These are phyloP conservation scores for Malania oleifera DNA, from an alignment of 164 flowering plant genomes.

Conservation along the genomic window DNA sequence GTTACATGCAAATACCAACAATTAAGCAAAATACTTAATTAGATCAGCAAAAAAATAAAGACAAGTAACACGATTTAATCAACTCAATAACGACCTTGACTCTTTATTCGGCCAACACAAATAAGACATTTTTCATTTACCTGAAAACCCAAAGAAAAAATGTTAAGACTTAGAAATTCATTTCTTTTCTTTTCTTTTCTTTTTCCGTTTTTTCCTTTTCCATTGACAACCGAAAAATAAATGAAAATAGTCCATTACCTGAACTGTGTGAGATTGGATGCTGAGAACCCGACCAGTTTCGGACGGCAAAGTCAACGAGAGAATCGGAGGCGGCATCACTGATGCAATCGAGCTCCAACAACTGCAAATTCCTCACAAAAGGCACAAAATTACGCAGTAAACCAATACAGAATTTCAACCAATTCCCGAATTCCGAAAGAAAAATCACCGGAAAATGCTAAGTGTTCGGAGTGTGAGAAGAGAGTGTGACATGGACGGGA, in stretches of 20 bases:
- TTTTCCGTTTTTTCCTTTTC: too few relatives aligned
- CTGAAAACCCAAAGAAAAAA: background rate
- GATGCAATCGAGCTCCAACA: constrained; percentile 21
- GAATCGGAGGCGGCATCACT: constrained; percentile 66
- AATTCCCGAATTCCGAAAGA: background rate
- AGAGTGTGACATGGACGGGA: too few relatives aligned
- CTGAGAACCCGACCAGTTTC: constrained; percentile 96
- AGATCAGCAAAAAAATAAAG: too few relatives aligned
- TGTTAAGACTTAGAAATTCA: too few relatives aligned
- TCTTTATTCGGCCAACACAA: too few relatives aligned
- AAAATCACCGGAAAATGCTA: constrained; percentile 7
- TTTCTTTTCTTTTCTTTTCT: too few relatives aligned
- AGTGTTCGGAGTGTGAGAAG: background rate
- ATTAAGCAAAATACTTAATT: too few relatives aligned
- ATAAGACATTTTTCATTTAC: background rate
- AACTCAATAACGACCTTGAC: too few relatives aligned
- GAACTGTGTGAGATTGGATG: constrained; percentile 97
- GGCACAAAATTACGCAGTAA: background rate
- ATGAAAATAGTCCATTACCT: constrained; percentile 37
- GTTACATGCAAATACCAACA: too few relatives aligned
- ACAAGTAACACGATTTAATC: too few relatives aligned
- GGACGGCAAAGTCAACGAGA: constrained; percentile 84
- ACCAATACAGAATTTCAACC: background rate
- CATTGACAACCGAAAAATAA: background rate
- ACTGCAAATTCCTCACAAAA: constrained; percentile 11